Conservation (phyloP, 1,284 basidiomycete species). For the Fomitopsis schrenkii region DNA sequence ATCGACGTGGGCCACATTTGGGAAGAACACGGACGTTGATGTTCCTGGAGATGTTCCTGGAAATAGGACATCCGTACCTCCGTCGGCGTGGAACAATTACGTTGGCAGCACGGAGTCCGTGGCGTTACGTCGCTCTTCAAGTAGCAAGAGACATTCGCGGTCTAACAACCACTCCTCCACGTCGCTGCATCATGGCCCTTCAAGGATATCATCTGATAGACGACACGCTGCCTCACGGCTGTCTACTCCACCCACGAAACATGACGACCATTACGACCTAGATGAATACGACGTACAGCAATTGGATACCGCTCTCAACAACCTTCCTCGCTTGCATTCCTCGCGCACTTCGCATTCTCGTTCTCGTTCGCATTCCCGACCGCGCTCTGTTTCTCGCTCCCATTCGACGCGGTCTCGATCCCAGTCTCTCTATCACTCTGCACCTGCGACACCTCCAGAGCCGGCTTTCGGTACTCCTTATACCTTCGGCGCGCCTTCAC, state of each 20-base stretch:
- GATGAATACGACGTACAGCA: neutral
- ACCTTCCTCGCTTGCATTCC: constrained; percentile 8
- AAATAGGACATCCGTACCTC: neutral
- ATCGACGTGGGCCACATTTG: constrained; percentile 43
- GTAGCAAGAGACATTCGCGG: constrained; percentile 10
- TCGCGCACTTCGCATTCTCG: constrained; percentile 12
- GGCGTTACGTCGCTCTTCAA: constrained; percentile 11
- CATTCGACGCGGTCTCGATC: constrained; percentile 3
- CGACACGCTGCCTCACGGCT: neutral
- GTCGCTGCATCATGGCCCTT: constrained; percentile 5
- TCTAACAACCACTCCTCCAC: constrained; percentile 5
- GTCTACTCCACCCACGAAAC: constrained; percentile 6
- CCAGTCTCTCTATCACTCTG: constrained; percentile 16
- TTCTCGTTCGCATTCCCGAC: neutral
- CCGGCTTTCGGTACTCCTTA: constrained; percentile 32
- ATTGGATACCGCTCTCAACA: neutral
- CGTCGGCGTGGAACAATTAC: constrained; percentile 17
- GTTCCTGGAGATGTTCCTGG: neutral
- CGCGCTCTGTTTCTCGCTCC: neutral
- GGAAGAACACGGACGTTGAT: constrained; percentile 14
- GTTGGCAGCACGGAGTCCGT: constrained; percentile 20
- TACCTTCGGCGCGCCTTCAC: constrained; percentile 37
- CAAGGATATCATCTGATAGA: constrained; percentile 3
- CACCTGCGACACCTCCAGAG: constrained; percentile 1
- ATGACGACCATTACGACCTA: constrained; percentile 6